Base-by-base conservation (phyloP, 176 grass and related monocot genomes). In the Raddia distichophylla region DNA sequence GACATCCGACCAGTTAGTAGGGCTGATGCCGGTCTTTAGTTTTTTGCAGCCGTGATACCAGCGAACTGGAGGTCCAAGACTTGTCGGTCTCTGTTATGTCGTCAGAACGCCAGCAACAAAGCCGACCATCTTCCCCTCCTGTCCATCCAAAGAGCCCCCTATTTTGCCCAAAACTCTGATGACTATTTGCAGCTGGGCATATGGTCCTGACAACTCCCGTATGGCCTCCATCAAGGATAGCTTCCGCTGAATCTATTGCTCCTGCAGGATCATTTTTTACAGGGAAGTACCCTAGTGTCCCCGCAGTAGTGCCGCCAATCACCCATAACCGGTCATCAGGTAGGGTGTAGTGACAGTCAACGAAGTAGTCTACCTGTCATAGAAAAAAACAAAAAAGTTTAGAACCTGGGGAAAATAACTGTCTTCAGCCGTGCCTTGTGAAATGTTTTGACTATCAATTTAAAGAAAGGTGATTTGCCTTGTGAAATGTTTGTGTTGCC, bases 121-220 rank as follows among this genome's bases (percentile, higher is more conserved):
- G 69, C 43, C 90, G 88, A 10, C 95, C 95, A 60, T 98, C 95
- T 68, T 98, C 95, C 4, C 92, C 92, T 64, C 95, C 95, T 67
- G 95, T 95, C 95, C 92, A 98, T 84, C 90, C 88, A 89, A 93
- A 98, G 61, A 98, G 90, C 17, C 88, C 88, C 73, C 60, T 91
- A 72, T 53, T 76, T 55, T 76, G 64, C 2, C 74, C 83, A 53
- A 89, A 73, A 58, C 75, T 71, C 53, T 59, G 5, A 55, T 75
- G 80, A 81, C 61, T 84, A 61, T 73, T 65, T 71, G 82, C 49
- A 72, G 82, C 82, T 27, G 90, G 88, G 50, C 86, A 78, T 20
- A 98, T 62, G 8, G 70, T 93, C 84, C 95, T 89, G 16, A 98
- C 86, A 19, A 98, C 90, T 43, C 79, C 90, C n/a, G 60, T 76